Conservation (phyloP, 495 filamentous ascomycete genomes). For the Amorphotheca resinae region DNA sequence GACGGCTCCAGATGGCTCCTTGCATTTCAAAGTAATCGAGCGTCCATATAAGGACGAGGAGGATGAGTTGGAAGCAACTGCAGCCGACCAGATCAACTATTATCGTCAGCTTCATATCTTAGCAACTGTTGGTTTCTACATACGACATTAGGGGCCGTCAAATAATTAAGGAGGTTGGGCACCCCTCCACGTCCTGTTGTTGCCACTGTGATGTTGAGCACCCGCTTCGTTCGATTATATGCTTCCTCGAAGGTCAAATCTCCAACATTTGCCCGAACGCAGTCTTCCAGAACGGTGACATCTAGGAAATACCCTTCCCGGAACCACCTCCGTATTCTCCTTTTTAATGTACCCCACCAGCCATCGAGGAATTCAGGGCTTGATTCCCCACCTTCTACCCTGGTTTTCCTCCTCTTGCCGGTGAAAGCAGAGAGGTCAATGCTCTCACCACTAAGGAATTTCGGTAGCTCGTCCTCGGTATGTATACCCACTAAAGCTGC, state of each 20-base stretch:
- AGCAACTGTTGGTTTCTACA: constrained; percentile 21
- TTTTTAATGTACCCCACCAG: constrained; percentile 43
- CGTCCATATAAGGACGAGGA: constrained; percentile 47
- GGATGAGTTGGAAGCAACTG: constrained; percentile 80
- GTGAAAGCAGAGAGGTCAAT: constrained; percentile 79
- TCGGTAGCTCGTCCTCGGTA: constrained; percentile 72
- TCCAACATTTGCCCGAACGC: constrained; percentile 73
- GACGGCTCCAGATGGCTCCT: constrained; percentile 65
- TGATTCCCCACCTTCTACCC: constrained; percentile 5
- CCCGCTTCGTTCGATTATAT: constrained; percentile 70
- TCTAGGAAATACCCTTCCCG: constrained; percentile 76
- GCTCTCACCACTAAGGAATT: constrained; percentile 60
- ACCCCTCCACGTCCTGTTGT: constrained; percentile 60
- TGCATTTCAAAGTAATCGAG: constrained; percentile 65
- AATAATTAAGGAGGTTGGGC: constrained; percentile 79
- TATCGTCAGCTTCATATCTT: constrained; percentile 14
- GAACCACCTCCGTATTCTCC: constrained; percentile 52
- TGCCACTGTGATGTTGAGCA: constrained; percentile 86
- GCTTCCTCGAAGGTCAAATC: constrained; percentile 93
- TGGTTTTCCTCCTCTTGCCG: constrained; percentile 19
- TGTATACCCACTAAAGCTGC: constrained; percentile 84
- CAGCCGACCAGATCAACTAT: constrained; percentile 78
- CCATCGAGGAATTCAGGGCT: constrained; percentile 21
- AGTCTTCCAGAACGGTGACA: constrained; percentile 68
- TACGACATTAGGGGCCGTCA: constrained; percentile 91